Evolutionary conservation across 176 grass and related monocot genomes (phyloP).

Genomic region (Cocos nucifera): DNA sequence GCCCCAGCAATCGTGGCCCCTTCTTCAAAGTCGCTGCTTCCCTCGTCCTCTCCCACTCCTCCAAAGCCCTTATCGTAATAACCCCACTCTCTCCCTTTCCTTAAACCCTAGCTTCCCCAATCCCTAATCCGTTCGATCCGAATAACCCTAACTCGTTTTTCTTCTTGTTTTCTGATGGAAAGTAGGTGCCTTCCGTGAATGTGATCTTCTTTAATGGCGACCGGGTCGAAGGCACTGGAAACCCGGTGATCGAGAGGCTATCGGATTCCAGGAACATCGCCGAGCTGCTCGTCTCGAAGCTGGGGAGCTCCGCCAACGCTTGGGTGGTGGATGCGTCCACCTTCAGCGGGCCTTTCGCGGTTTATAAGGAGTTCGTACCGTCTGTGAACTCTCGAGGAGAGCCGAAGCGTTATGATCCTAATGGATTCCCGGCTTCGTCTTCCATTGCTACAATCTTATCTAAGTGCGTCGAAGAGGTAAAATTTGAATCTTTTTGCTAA

Average conservation of each 20-base stretch:
- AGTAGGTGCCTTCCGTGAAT: constrained; percentile 55
- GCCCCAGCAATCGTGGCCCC: constrained; percentile 7
- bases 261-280: constrained; percentile 46
- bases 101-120: neutral
- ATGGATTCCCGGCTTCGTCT: constrained; percentile 53
- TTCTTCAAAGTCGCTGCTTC: constrained; percentile 47
- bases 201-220: constrained; percentile 85
- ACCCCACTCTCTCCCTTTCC: constrained; percentile 2
- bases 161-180: neutral
- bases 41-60: constrained; percentile 37
- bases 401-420: constrained; percentile 49
- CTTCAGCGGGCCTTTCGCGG: constrained; percentile 48
- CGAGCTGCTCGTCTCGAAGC: constrained; percentile 36
- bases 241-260: constrained; percentile 58
- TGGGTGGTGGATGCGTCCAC: constrained; percentile 77
- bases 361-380: constrained; percentile 62
- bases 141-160: neutral
- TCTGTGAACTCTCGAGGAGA: constrained; percentile 42
- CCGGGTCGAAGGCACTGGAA: constrained; percentile 40
- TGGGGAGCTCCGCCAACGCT: constrained; percentile 40
- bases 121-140: neutral
- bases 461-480: constrained; percentile 53
- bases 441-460: constrained; percentile 40
- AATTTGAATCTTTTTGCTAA: too few species aligned
- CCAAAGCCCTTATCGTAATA: constrained; percentile 50